phyloP scores from a whole-genome alignment of 2,329 filamentous ascomycete species.

The Microascus cirrosus region DNA sequence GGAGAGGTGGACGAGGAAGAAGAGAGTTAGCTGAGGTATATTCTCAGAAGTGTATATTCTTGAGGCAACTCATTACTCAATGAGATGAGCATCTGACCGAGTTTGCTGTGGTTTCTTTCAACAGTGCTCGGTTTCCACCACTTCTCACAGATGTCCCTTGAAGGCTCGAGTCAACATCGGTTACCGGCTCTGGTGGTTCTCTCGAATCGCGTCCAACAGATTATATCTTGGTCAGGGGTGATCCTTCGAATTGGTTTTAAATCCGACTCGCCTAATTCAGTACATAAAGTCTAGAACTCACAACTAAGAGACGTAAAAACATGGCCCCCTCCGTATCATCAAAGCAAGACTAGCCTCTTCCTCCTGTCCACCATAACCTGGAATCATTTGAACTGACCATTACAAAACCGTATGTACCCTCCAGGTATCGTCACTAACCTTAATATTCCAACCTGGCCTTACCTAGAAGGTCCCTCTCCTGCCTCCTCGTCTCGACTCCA shows the following conservation, averaged over 20 bases:
- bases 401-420: background rate
- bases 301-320: no score
- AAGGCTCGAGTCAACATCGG: no score
- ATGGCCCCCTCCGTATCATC: background rate
- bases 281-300: no score
- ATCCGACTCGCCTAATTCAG: no score
- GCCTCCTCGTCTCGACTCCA: constrained; percentile 1
- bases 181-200: no score
- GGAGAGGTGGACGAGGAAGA: background rate
- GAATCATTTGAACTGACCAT: background rate
- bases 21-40: background rate
- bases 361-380: background rate
- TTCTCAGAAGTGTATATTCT: background rate
- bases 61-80: background rate
- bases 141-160: no score
- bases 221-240: no score
- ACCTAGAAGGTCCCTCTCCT: background rate
- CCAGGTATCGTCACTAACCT: background rate
- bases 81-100: background rate
- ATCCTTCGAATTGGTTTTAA: no score
- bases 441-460: background rate
- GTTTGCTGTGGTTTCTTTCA: background rate
- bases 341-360: background rate
- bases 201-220: no score
- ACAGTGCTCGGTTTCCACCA: background rate